Base-by-base conservation (phyloP, 2,329 filamentous ascomycete species). In the Hawksworthiomyces lignivorus region DNA sequence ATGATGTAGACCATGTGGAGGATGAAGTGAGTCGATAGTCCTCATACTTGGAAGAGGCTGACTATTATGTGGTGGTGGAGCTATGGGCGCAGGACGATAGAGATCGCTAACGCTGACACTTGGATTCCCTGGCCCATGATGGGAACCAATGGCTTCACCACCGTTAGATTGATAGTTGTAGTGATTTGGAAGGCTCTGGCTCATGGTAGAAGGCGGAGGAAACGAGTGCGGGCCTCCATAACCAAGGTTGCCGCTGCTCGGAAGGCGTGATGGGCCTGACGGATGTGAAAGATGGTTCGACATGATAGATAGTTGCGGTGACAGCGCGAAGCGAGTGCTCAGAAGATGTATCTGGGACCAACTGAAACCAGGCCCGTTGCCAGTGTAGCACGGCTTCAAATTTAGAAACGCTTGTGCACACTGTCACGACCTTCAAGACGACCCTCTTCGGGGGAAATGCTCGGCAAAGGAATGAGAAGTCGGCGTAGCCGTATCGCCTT, bases 21-120 rank as follows among this genome's bases (percentile, higher is more conserved):
- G 46, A 17, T 47, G 49, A 12, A 50, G 44, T 14, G 44, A 36
- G 17, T 52, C 54, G 9, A 55, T 49, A 33, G 45, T 53, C 18
- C 53, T 48, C 52, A 56, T 54, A 43, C 54, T 54, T 31, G 54
- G 54, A 19, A 56, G 44, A 3, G 53, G 47, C 15, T 50, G 49
- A 12, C 19, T 28, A 35, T 19, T 43, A 45, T 32, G 38, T 14
- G 24, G 22, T 20, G 45, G 46, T 4, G 44, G 45, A 7, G 46
- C 35, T 14, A 29, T 32, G 8, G 49, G 50, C 15, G 50, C 43
- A 15, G 45, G 18, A 17, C 45, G 51, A 39, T 52, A 55, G 14
- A 52, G 45, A 11, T 55, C 52, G 28, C 34, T 42, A 21, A 45
- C 31, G 14, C 39, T 20, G 31, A 43, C 36, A 17, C 44, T 28